phyloP scores from a whole-genome alignment of 768 basidiomycete genomes.

The Bullera alba region DNA sequence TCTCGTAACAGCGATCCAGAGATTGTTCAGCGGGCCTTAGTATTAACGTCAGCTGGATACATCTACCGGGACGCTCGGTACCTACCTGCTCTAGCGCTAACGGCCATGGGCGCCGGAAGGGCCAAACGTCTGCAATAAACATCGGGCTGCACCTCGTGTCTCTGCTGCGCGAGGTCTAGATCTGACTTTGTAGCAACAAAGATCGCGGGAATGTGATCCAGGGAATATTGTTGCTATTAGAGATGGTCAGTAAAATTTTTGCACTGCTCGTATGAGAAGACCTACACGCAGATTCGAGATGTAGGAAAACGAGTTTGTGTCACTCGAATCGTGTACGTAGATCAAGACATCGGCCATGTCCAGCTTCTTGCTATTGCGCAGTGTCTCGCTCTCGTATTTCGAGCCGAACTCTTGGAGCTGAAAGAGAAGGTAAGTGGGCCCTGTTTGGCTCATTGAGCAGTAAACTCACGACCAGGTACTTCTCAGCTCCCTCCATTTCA shows the following conservation, averaged over 20 bases:
- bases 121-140: constrained; percentile 85
- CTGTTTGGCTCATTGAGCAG: not conserved
- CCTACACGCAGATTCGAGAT: constrained; percentile 88
- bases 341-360: constrained; percentile 90
- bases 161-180: constrained; percentile 90
- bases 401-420: constrained; percentile 97
- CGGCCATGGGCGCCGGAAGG: constrained; percentile 88
- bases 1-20: constrained; percentile 41
- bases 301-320: constrained; percentile 98
- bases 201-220: constrained; percentile 88
- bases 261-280: constrained; percentile 9
- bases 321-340: constrained; percentile 94
- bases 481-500: constrained; percentile 88
- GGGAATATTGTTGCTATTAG: constrained; percentile 83
- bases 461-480: constrained; percentile 81
- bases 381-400: constrained; percentile 82
- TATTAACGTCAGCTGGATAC: not conserved
- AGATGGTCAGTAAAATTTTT: not conserved
- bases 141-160: constrained; percentile 97
- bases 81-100: constrained; percentile 78
- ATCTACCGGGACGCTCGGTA: constrained; percentile 58
- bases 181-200: constrained; percentile 99
- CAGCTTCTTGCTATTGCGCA: constrained; percentile 82
- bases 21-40: constrained; percentile 36
- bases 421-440: not conserved